phyloP scores from a whole-genome alignment of 2,329 filamentous ascomycete species.

The Fusarium xylarioides region DNA sequence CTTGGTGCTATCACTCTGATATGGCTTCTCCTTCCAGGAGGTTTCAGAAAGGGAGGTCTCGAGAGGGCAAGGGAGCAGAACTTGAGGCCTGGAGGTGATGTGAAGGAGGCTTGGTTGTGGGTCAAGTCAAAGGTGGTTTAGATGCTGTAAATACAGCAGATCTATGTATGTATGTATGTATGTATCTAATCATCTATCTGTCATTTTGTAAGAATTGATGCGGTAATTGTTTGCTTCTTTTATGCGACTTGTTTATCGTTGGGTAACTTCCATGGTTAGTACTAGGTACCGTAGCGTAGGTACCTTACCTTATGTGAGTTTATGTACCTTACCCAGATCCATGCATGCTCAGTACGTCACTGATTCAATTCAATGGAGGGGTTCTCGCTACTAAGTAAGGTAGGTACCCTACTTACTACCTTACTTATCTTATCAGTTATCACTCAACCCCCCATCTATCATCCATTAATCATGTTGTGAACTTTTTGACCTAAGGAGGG shows the following conservation, averaged over 20 bases:
- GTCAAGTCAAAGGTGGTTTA: slow-evolving; percentile 4
- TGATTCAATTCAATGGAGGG: slow-evolving; percentile 14
- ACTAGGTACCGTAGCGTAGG: too few species aligned
- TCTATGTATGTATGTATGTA: not conserved
- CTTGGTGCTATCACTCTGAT: slow-evolving; percentile 55
- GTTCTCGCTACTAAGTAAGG: slow-evolving; percentile 1
- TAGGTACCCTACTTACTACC: not conserved
- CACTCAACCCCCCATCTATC: slow-evolving; percentile 8
- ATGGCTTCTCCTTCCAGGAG: slow-evolving; percentile 57
- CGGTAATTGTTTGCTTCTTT: not conserved
- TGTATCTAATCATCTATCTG: not conserved
- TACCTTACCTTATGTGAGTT: not conserved
- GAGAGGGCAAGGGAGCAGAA: slow-evolving; percentile 51
- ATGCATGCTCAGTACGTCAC: slow-evolving; percentile 19
- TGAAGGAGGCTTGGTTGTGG: slow-evolving; percentile 34
- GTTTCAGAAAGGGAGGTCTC: slow-evolving; percentile 51
- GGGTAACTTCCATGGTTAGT: not conserved
- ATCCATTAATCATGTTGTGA: slow-evolving; percentile 5
- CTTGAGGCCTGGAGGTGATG: slow-evolving; percentile 49
- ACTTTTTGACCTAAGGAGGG: slow-evolving; percentile 32
- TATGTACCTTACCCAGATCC: not conserved
- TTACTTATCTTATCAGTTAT: slow-evolving; percentile 44
- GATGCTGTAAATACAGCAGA: not conserved
- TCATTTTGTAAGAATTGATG: not conserved
- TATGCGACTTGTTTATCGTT: not conserved